phyloP scores from a whole-genome alignment of 1,139 yeast species.

The Blastobotrys aristatus region DNA sequence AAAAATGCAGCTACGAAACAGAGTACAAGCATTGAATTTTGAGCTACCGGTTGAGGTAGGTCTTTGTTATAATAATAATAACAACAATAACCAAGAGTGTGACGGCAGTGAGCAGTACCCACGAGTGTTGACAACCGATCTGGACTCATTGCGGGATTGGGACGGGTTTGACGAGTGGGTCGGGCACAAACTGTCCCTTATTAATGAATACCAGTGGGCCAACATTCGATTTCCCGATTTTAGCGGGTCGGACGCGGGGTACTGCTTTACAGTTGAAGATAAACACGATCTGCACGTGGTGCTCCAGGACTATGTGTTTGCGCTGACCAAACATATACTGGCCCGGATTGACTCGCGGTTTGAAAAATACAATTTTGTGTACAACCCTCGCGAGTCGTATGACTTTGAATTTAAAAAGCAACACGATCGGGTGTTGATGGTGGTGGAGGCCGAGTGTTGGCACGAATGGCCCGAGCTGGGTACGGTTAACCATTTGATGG shows the following conservation, averaged over 20 bases:
- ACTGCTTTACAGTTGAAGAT: conserved; percentile 7
- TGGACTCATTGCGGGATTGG: conserved; percentile 9
- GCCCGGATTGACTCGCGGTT: neutral
- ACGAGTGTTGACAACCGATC: conserved; percentile 9
- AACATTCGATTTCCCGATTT: conserved; percentile 1
- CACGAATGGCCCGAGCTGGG: conserved; percentile 11
- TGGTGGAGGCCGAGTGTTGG: conserved; percentile 13
- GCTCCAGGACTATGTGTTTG: conserved; percentile 7
- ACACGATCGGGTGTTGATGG: conserved; percentile 1
- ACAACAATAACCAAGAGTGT: too few species aligned
- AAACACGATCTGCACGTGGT: conserved; percentile 11
- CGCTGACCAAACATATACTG: conserved; percentile 2
- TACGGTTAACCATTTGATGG: neutral
- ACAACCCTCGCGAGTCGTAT: conserved; percentile 2
- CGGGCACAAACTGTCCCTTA: conserved; percentile 9
- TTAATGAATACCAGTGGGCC: conserved; percentile 7
- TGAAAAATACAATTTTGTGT: conserved; percentile 1
- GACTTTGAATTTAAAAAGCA: conserved; percentile 8
- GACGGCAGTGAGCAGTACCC: neutral
- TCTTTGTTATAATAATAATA: neutral
- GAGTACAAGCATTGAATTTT: conserved; percentile 5
- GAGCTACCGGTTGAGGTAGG: conserved; percentile 14
- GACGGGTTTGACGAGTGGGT: conserved; percentile 14
- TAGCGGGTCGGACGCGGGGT: neutral
- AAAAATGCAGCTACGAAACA: neutral